Percentiles rank a stretch among this genome's conserved stretches.
These are phyloP conservation scores for Penicillium samsonianum DNA, from an alignment of 495 filamentous ascomycete species.

Conservation along the genomic window DNA sequence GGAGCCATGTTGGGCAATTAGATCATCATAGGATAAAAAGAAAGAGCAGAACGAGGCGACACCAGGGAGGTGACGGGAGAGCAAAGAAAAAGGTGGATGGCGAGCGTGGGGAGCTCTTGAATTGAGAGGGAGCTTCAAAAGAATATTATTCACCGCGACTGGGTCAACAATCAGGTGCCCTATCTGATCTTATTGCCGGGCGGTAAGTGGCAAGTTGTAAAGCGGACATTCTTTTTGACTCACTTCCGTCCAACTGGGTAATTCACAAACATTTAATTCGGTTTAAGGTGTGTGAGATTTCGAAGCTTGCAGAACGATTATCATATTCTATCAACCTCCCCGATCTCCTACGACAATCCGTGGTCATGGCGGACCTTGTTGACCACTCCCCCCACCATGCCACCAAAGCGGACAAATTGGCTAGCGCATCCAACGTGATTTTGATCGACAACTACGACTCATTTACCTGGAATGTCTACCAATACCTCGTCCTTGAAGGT, in stretches of 20 bases:
- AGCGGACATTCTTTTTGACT: conserved; percentile 19
- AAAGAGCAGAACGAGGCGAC: conserved; percentile 14
- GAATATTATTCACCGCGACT: conserved; percentile 22
- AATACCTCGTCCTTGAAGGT: conserved; percentile 93
- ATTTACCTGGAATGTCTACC: conserved; percentile 98
- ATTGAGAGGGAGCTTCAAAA: conserved; percentile 18
- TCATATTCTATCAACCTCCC: not conserved
- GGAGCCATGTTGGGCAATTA: conserved; percentile 70
- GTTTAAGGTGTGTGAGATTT: not conserved
- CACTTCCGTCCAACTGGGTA: conserved; percentile 7
- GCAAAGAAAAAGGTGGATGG: conserved; percentile 11
- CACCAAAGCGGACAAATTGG: conserved; percentile 63
- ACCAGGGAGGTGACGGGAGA: conserved; percentile 12
- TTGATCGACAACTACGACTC: conserved; percentile 99
- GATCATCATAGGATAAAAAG: conserved; percentile 48
- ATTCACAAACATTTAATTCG: conserved; percentile 1
- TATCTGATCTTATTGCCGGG: conserved; percentile 41
- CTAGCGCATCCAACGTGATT: conserved; percentile 84
- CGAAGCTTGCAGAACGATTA: conserved; percentile 18
- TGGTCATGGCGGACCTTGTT: conserved; percentile 55
- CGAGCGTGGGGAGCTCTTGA: conserved; percentile 11
- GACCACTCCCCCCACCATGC: conserved; percentile 87
- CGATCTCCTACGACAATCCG: conserved; percentile 3
- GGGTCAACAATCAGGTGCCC: conserved; percentile 22
- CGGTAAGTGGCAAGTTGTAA: conserved; percentile 34